Base-by-base conservation (phyloP, 2,329 filamentous ascomycete species). In the Exophiala sideris region DNA sequence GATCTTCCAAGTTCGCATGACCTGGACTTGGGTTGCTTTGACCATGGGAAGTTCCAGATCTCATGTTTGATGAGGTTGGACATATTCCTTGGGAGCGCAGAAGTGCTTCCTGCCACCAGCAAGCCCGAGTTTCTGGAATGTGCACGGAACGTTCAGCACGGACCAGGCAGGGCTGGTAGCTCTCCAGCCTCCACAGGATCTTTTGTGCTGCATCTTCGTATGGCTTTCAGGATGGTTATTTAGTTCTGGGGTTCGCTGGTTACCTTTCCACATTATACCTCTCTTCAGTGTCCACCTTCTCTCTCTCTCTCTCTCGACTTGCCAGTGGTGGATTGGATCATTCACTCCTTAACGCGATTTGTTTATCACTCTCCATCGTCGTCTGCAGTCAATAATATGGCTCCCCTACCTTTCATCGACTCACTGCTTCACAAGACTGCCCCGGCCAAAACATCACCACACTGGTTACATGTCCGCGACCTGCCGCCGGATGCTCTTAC, bases 361-460 rank as follows among this genome's bases (percentile, higher is more conserved):
- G 24, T 29, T 29, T 4, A 38, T 38, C 35, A 38, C 14, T 38
- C 35, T 9, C 24, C 24, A 29, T 29, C 5, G 24, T 29, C 7
- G 24, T 29, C 24, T 29, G 24, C 24, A 5, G 24, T 16, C 5
- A 16, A 29, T 1, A 21, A 20, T 14, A 57, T 54, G 55, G 55
- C 55, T 10, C 55, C 55, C 12, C 40, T 52, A n/a, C 50, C 32
- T 14, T 36, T 39, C 5, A 33, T 48, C 42, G 55, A 46, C n/a
- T 20, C 14, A n/a, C 29, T 51, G 36, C 20, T 35, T 47, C 14
- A 38, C 18, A 21, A 35, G n/a, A 44, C 44, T n/a, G 16, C 21
- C 14, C 33, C 36, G 11, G 14, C 35, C 14, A 29, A 12, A 14
- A 16, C 46, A 20, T 35, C 50, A 6, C 32, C 33, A 40, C 32